These are phyloP conservation scores for Saposhnikovia divaricata DNA, from an alignment of 129 eudicot genomes.

Conservation along the genomic window DNA sequence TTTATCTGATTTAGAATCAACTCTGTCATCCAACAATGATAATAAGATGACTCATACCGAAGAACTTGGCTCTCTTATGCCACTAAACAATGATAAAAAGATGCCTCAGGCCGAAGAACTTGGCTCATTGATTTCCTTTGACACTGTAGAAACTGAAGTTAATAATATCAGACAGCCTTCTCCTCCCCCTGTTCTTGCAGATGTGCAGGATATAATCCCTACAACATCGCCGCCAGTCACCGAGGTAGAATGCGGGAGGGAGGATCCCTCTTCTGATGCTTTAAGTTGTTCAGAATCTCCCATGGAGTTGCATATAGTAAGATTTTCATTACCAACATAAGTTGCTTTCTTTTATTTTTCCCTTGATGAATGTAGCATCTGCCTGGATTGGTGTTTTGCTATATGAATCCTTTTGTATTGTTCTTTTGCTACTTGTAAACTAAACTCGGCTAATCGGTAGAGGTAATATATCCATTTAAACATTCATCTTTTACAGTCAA, in stretches of 20 bases:
- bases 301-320: conserved; percentile 78
- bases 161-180: conserved; percentile 74
- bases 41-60: conserved; percentile 25
- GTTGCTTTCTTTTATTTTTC: conserved; percentile 7
- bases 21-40: conserved; percentile 24
- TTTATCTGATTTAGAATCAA: conserved; percentile 28
- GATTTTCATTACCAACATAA: conserved; percentile 14
- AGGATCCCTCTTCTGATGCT: conserved; percentile 35
- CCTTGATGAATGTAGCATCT: conserved; percentile 6
- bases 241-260: conserved; percentile 31
- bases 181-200: conserved; percentile 91
- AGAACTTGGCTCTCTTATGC: conserved; percentile 63
- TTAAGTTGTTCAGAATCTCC: conserved; percentile 68
- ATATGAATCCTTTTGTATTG: neutral
- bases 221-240: conserved; percentile 29
- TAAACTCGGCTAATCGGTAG: neutral
- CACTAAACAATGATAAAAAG: conserved; percentile 22
- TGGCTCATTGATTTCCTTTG: conserved; percentile 76
- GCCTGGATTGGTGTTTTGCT: neutral
- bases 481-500: conserved; percentile 45
- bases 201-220: conserved; percentile 75
- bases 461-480: neutral
- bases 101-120: conserved; percentile 41
- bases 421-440: neutral
- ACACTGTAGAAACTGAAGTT: conserved; percentile 45